These are phyloP conservation scores for Penicillium sumatraense DNA, from an alignment of 2,329 filamentous ascomycete species.

Conservation along the genomic window DNA sequence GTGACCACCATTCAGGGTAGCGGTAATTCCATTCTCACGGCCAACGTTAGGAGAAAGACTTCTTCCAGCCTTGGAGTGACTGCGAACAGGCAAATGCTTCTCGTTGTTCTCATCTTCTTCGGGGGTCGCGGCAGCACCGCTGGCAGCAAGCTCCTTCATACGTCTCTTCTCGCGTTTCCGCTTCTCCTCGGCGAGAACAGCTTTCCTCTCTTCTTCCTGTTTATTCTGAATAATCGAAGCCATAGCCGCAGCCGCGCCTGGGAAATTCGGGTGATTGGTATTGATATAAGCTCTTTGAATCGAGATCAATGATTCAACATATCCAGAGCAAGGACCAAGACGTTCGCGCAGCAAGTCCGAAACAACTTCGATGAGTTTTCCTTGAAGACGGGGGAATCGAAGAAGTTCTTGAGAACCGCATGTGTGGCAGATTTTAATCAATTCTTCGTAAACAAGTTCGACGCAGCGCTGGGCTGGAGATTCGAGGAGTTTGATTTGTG, in stretches of 20 bases:
- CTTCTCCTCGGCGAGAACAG: slow-evolving; percentile 77
- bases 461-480: slow-evolving; percentile 95
- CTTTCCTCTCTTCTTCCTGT: slow-evolving; percentile 89
- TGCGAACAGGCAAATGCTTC: slow-evolving; percentile 63
- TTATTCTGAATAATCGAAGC: slow-evolving; percentile 93
- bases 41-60: slow-evolving; percentile 83
- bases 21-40: slow-evolving; percentile 69
- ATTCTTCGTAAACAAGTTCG: slow-evolving; percentile 95
- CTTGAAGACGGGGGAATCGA: slow-evolving; percentile 89
- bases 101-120: slow-evolving; percentile 62
- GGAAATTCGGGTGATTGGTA: slow-evolving; percentile 98
- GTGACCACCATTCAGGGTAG: slow-evolving; percentile 69
- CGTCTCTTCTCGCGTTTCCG: slow-evolving; percentile 82
- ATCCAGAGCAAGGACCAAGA: slow-evolving; percentile 83
- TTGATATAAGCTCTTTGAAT: slow-evolving; percentile 99
- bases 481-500: slow-evolving; percentile 96
- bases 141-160: slow-evolving; percentile 78
- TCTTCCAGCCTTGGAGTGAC: slow-evolving; percentile 65
- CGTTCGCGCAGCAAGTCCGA: slow-evolving; percentile 93
- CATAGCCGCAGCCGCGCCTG: slow-evolving; percentile 96
- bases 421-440: slow-evolving; percentile 99
- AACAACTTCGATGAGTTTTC: slow-evolving; percentile 96
- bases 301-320: slow-evolving; percentile 95
- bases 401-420: slow-evolving; percentile 94
- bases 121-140: slow-evolving; percentile 67